Evolutionary conservation across 352 stramenopile species (phyloP).

Genomic region (Stramenopiles sp.): DNA sequence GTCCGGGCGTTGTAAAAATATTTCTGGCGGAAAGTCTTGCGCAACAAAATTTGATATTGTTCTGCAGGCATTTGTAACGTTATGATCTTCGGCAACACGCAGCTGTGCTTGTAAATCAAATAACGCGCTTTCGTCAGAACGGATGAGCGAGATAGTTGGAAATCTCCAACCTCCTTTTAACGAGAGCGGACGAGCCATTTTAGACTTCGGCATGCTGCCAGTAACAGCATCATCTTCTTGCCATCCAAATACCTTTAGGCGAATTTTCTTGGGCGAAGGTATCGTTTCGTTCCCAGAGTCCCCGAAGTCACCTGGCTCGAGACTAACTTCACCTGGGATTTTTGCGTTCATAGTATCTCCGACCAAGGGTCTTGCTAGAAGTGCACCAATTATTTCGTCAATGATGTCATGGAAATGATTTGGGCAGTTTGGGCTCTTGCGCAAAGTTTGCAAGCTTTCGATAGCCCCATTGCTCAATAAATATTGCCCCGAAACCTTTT

Average conservation of each 20-base stretch:
- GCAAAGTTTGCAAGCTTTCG: background rate
- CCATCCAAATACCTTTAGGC: background rate
- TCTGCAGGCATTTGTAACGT: background rate
- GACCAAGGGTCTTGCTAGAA: background rate
- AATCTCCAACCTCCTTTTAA: background rate
- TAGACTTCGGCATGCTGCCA: background rate
- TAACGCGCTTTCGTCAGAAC: background rate
- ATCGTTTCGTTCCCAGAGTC: background rate
- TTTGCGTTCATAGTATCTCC: background rate
- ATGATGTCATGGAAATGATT: background rate
- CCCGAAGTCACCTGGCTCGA: background rate
- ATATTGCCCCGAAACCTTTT: background rate
- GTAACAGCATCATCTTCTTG: background rate
- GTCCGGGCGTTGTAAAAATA: background rate
- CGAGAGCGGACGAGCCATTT: background rate
- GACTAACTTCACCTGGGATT: background rate
- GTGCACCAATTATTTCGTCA: background rate
- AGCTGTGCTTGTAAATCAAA: background rate
- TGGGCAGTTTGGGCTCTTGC: background rate
- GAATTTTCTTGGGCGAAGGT: background rate
- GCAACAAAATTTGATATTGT: background rate
- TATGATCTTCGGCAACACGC: background rate
- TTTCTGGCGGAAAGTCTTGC: background rate
- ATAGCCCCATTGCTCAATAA: background rate
- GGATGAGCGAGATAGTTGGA: background rate